Evolutionary conservation across 1,139 yeast species (phyloP).

Genomic region (Suhomyces kunorum): DNA sequence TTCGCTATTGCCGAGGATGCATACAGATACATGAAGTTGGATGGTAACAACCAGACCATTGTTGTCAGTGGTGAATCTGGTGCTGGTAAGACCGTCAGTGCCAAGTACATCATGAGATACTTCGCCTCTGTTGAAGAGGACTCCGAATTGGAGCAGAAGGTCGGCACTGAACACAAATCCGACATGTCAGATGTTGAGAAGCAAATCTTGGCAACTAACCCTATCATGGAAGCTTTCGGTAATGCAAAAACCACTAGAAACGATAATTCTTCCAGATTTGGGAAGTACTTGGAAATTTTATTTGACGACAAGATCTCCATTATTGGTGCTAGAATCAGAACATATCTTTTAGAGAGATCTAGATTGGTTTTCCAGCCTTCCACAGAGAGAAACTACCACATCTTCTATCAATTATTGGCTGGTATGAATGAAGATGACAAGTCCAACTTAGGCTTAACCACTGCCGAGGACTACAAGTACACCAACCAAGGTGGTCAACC

Average conservation of each 20-base stretch:
- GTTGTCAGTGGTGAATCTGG: constrained; percentile 98
- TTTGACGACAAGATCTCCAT: constrained; percentile 75
- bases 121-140: constrained; percentile 91
- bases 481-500: constrained; percentile 89
- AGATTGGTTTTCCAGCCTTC: constrained; percentile 91
- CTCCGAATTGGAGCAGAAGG: constrained; percentile 33
- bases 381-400: constrained; percentile 90
- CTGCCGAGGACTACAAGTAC: constrained; percentile 72
- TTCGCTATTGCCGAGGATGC: constrained; percentile 99
- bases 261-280: constrained; percentile 96
- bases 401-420: constrained; percentile 84
- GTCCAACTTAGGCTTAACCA: constrained; percentile 57
- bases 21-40: constrained; percentile 90
- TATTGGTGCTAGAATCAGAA: constrained; percentile 92
- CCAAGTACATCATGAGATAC: constrained; percentile 96
- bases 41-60: constrained; percentile 84
- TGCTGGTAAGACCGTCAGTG: constrained; percentile 97
- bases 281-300: constrained; percentile 89
- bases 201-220: constrained; percentile 94
- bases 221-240: constrained; percentile 98
- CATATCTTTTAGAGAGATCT: constrained; percentile 89
- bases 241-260: constrained; percentile 97
- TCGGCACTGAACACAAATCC: constrained; percentile 50
- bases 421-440: constrained; percentile 71
- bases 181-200: constrained; percentile 92